phyloP scores from a whole-genome alignment of 176 grass and related monocot genomes.

The Bothriochloa decipiens region DNA sequence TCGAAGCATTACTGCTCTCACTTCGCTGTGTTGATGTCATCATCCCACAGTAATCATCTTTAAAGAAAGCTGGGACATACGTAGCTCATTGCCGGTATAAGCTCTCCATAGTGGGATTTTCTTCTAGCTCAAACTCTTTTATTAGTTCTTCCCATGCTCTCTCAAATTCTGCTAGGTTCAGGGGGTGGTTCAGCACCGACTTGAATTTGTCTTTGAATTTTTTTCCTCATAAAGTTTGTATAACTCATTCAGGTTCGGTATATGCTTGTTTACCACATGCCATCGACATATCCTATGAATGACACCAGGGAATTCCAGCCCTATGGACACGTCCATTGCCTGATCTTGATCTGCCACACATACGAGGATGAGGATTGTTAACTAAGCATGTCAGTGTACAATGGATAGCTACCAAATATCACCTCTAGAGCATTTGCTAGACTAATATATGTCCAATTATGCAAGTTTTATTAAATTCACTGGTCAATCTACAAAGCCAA shows the following conservation, averaged over 20 bases:
- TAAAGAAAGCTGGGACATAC: neutral
- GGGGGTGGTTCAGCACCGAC: neutral
- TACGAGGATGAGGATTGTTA: too few species aligned
- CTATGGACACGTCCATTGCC: neutral
- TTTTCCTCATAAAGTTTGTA: neutral
- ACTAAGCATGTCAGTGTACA: too few species aligned
- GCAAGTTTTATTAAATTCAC: too few species aligned
- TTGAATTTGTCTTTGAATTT: neutral
- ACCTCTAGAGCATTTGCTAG: too few species aligned
- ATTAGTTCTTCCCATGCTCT: neutral
- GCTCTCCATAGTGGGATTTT: neutral
- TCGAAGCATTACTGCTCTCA: neutral
- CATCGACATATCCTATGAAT: neutral
- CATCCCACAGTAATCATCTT: neutral
- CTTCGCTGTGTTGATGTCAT: neutral
- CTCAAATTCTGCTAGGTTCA: neutral
- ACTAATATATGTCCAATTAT: too few species aligned
- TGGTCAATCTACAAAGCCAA: too few species aligned
- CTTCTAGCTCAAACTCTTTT: neutral
- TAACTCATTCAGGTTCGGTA: neutral
- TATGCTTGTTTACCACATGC: neutral
- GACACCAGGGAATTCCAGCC: neutral
- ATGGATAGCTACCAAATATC: too few species aligned
- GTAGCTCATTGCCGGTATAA: neutral
- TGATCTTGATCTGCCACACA: neutral